Conservation (phyloP, 495 filamentous ascomycete species). For the Hyphodiscus hymeniophilus region DNA sequence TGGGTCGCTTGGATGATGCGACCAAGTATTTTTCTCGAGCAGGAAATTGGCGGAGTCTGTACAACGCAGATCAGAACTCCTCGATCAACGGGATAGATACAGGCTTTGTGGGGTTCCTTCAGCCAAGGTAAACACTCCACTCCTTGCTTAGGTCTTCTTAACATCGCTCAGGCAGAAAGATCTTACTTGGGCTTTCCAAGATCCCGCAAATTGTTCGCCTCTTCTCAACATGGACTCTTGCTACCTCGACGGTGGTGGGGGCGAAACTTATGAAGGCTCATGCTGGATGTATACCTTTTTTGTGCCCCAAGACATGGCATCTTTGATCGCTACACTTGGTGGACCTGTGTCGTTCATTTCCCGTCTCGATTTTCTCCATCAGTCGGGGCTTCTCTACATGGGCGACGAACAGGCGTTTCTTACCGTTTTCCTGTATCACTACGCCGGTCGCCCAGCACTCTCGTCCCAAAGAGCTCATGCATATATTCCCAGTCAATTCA, state of each 20-base stretch:
- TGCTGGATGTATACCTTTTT: constrained; percentile 63
- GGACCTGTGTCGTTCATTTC: constrained; percentile 47
- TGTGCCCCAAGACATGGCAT: constrained; percentile 60
- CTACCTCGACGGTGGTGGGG: constrained; percentile 45
- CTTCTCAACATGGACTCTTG: constrained; percentile 30
- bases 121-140: constrained; percentile 54
- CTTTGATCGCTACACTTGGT: constrained; percentile 49
- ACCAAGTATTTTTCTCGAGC: constrained; percentile 53
- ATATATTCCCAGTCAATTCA: constrained; percentile 60
- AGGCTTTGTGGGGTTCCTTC: constrained; percentile 57
- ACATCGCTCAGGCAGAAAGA: constrained; percentile 50
- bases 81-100: constrained; percentile 50
- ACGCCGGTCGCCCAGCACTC: constrained; percentile 54
- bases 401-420: constrained; percentile 65
- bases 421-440: constrained; percentile 62
- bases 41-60: constrained; percentile 59
- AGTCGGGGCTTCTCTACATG: constrained; percentile 55
- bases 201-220: constrained; percentile 35
- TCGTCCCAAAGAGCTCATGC: constrained; percentile 49
- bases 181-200: constrained; percentile 27
- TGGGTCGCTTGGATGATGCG: constrained; percentile 43
- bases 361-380: constrained; percentile 58
- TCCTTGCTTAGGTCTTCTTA: constrained; percentile 53
- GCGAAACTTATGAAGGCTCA: constrained; percentile 62
- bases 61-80: constrained; percentile 53